phyloP scores from a whole-genome alignment of 345 rosid genomes.

The Sonneratia alba region DNA sequence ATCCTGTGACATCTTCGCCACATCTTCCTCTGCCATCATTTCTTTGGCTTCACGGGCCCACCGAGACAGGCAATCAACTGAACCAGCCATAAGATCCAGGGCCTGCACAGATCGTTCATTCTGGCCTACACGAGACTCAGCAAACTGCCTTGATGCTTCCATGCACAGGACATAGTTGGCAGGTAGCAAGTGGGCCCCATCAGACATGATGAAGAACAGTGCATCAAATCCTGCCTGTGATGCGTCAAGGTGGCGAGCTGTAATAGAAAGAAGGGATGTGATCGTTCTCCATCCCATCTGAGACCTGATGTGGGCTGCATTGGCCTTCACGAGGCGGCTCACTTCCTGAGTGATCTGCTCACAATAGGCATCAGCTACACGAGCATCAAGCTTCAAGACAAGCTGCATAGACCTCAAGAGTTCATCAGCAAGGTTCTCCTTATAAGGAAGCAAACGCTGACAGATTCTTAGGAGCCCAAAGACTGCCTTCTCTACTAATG shows the following conservation, averaged over 20 bases:
- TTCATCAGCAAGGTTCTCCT: conserved; percentile 96
- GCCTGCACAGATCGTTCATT: conserved; percentile 80
- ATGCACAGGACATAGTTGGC: conserved; percentile 75
- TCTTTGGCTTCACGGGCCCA: conserved; percentile 71
- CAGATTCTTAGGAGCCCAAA: conserved; percentile 95
- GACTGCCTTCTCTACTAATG: conserved; percentile 88
- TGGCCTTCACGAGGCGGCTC: conserved; percentile 90
- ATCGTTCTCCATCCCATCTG: conserved; percentile 92
- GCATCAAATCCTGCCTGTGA: conserved; percentile 94
- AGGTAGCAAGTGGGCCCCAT: conserved; percentile 69
- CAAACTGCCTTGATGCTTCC: conserved; percentile 91
- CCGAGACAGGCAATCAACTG: conserved; percentile 61
- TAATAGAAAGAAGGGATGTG: conserved; percentile 79
- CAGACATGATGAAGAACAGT: conserved; percentile 71
- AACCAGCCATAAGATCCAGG: conserved; percentile 83
- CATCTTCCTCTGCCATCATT: conserved; percentile 69
- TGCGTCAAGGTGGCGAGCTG: conserved; percentile 96
- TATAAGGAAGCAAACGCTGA: conserved; percentile 93
- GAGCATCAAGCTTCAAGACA: conserved; percentile 93
- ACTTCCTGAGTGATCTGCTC: conserved; percentile 95
- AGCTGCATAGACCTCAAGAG: conserved; percentile 94
- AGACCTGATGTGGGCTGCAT: conserved; percentile 87
- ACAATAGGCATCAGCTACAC: conserved; percentile 96
- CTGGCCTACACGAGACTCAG: conserved; percentile 97
- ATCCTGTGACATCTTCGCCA: conserved; percentile 60